Evolutionary conservation across 129 eudicot genomes (phyloP).

Genomic region (Smallanthus sonchifolius): DNA sequence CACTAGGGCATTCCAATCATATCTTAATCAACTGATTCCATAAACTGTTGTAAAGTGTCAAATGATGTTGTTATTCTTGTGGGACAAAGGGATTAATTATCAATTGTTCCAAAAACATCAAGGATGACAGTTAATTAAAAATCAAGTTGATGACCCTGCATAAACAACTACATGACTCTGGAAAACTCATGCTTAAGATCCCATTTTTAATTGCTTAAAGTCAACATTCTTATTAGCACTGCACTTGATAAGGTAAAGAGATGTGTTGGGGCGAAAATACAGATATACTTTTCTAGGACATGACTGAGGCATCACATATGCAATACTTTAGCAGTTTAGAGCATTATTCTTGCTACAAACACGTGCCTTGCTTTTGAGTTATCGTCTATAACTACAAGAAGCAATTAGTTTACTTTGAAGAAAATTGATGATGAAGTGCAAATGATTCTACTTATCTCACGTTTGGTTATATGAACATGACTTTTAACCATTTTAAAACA

Average conservation of each 20-base stretch:
- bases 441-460: neutral
- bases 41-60: neutral
- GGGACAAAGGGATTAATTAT: neutral
- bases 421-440: neutral
- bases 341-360: neutral
- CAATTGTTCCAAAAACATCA: neutral
- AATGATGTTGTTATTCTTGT: neutral
- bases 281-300: neutral
- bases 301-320: neutral
- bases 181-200: neutral
- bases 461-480: neutral
- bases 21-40: neutral
- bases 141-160: neutral
- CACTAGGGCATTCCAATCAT: constrained; percentile 4
- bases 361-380: neutral
- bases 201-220: neutral
- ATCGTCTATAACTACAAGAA: neutral
- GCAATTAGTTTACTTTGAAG: neutral
- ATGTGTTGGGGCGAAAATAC: neutral
- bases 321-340: neutral
- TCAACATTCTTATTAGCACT: neutral
- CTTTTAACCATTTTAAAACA: neutral
- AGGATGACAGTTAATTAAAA: neutral
- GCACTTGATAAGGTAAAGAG: neutral
- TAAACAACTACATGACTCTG: neutral